Conservation (phyloP, 352 stramenopile species). For the Pythium aquatile region DNA sequence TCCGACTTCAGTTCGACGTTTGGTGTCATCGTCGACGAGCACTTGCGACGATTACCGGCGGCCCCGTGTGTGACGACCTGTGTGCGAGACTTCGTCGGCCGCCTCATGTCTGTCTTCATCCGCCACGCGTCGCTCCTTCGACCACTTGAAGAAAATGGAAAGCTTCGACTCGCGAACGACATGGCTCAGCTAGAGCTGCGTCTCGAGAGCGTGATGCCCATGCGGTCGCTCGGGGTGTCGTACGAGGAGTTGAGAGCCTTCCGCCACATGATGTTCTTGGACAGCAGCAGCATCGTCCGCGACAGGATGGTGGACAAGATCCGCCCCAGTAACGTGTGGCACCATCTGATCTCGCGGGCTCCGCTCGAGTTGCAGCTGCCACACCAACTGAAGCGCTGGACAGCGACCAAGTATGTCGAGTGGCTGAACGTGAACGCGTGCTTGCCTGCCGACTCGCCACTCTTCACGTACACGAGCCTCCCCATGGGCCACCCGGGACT, state of each 20-base stretch:
- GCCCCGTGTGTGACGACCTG: conserved; percentile 49
- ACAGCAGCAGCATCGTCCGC: conserved; percentile 55
- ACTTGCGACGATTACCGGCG: conserved; percentile 62
- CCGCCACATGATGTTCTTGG: conserved; percentile 82
- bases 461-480: conserved; percentile 32
- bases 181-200: conserved; percentile 81
- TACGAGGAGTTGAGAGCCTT: conserved; percentile 83
- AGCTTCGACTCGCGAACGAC: conserved; percentile 78
- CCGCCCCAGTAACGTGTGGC: conserved; percentile 83
- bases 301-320: conserved; percentile 81
- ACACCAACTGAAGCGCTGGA: conserved; percentile 75
- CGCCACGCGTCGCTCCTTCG: conserved; percentile 71
- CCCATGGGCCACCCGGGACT: conserved; percentile 67
- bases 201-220: conserved; percentile 55
- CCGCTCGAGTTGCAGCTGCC: conserved; percentile 72
- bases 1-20: conserved; percentile 68
- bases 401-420: conserved; percentile 71
- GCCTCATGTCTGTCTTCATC: conserved; percentile 76
- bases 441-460: conserved; percentile 10
- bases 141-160: conserved; percentile 72
- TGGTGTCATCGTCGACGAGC: conserved; percentile 65
- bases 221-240: conserved; percentile 50
- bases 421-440: conserved; percentile 66
- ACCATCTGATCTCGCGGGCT: conserved; percentile 72
- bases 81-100: conserved; percentile 64